Conservation (phyloP, 257 asterid species). For the Pogostemon cablin region DNA sequence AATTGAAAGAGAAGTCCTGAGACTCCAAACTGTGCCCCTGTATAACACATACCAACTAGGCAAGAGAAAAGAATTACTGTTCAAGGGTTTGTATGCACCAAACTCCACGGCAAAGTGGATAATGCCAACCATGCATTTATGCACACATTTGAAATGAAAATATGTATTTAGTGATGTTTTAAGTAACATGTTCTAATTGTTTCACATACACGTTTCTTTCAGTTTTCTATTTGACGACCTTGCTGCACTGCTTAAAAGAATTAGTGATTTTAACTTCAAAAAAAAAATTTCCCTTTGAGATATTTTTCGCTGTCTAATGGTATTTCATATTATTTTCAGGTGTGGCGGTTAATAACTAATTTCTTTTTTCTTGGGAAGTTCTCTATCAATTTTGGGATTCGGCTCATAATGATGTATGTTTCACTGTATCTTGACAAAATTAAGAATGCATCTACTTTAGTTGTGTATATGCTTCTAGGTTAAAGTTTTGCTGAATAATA, state of each 20-base stretch:
- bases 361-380: constrained; percentile 87
- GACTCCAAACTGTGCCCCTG: background rate
- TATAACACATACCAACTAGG: background rate
- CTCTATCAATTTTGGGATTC: constrained; percentile 95
- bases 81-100: background rate
- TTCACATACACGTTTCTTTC: background rate
- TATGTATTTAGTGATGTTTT: background rate
- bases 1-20: background rate
- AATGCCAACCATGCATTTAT: background rate
- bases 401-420: constrained; percentile 95
- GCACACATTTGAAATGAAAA: background rate
- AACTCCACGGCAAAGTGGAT: background rate
- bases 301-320: constrained; percentile 24
- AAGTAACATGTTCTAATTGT: background rate
- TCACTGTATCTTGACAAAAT: constrained; percentile 18
- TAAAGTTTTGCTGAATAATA: constrained; percentile 24
- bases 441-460: background rate
- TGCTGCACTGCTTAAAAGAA: constrained; percentile 2
- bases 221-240: constrained; percentile 2
- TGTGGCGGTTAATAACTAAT: constrained; percentile 77
- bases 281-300: background rate
- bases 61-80: background rate
- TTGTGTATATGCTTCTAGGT: constrained; percentile 19
- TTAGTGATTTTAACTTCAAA: constrained; percentile 1
- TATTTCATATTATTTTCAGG: constrained; percentile 49